Evolutionary conservation across 2,329 filamentous ascomycete species (phyloP).

Genomic region (Scedosporium dehoogii): DNA sequence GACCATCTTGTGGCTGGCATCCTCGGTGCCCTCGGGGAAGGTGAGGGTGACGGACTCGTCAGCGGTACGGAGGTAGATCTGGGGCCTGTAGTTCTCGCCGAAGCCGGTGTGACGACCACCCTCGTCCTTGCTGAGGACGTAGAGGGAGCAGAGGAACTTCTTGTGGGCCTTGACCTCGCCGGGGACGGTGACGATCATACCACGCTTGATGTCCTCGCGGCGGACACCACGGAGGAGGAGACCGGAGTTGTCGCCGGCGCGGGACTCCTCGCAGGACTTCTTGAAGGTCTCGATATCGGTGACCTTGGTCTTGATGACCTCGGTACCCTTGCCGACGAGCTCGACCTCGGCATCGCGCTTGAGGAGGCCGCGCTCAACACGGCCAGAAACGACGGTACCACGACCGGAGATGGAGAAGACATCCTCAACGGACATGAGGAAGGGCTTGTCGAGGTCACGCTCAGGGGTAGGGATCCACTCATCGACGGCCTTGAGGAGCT

Average conservation of each 20-base stretch:
- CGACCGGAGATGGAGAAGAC: conserved; percentile 85
- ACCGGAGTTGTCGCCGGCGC: conserved; percentile 96
- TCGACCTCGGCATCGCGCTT: conserved; percentile 95
- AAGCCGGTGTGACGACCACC: conserved; percentile 96
- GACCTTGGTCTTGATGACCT: conserved; percentile 94
- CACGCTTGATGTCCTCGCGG: conserved; percentile 87
- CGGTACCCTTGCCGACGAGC: conserved; percentile 75
- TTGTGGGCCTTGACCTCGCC: conserved; percentile 76
- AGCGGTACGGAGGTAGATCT: conserved; percentile 91
- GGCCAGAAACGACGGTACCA: conserved; percentile 92
- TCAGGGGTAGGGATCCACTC: conserved; percentile 91
- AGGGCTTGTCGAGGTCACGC: conserved; percentile 94
- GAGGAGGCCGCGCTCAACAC: conserved; percentile 89
- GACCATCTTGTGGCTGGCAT: conserved; percentile 66
- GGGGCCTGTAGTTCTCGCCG: conserved; percentile 90
- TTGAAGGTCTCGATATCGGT: conserved; percentile 99
- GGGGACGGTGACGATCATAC: conserved; percentile 86
- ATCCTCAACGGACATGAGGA: conserved; percentile 97
- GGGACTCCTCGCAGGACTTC: conserved; percentile 95
- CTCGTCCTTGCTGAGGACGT: conserved; percentile 95
- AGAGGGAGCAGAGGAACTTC: conserved; percentile 92
- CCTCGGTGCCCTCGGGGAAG: conserved; percentile 78
- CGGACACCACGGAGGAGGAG: conserved; percentile 91
- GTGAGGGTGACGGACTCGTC: conserved; percentile 68
- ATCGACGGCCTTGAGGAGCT: conserved; percentile 83